These are phyloP conservation scores for Punica granatum DNA, from an alignment of 345 rosid species.

Conservation along the genomic window DNA sequence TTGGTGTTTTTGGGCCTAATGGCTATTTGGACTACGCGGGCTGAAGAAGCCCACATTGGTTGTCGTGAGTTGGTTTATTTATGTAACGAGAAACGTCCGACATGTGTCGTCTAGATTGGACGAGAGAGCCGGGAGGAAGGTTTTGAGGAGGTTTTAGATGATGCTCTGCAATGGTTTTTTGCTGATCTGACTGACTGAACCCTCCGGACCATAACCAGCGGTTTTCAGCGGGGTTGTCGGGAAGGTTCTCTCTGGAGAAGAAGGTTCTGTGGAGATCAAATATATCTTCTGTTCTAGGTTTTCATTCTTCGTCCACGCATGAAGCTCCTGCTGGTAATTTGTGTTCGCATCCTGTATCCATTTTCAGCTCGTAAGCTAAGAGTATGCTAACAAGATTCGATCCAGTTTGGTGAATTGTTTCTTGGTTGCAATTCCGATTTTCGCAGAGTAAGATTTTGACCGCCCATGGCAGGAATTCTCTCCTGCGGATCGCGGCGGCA, in stretches of 20 bases:
- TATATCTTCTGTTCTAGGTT: not conserved
- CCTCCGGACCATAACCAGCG: not conserved
- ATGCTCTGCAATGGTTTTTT: too few relatives aligned
- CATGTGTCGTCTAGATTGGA: not conserved
- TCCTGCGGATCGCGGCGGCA: slow-evolving; percentile 29
- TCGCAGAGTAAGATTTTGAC: slow-evolving; percentile 34
- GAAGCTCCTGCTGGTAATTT: slow-evolving; percentile 7
- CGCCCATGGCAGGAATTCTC: slow-evolving; percentile 17
- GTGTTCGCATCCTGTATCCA: too few relatives aligned
- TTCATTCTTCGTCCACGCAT: not conserved
- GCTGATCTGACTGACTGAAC: not conserved
- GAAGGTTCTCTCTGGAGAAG: not conserved
- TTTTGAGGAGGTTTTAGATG: not conserved
- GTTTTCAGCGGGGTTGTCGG: not conserved
- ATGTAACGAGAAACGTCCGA: not conserved
- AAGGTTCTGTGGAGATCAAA: not conserved
- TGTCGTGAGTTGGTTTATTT: too few relatives aligned
- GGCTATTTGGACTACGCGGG: not conserved
- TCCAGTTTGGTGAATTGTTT: not conserved
- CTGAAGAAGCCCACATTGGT: not conserved
- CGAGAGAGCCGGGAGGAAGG: not conserved
- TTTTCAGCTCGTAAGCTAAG: not conserved
- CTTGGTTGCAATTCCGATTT: not conserved
- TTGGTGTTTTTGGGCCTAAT: not conserved
- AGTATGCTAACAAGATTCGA: not conserved